Conservation (phyloP, 495 filamentous ascomycete species). For the Chaetomium fimeti region DNA sequence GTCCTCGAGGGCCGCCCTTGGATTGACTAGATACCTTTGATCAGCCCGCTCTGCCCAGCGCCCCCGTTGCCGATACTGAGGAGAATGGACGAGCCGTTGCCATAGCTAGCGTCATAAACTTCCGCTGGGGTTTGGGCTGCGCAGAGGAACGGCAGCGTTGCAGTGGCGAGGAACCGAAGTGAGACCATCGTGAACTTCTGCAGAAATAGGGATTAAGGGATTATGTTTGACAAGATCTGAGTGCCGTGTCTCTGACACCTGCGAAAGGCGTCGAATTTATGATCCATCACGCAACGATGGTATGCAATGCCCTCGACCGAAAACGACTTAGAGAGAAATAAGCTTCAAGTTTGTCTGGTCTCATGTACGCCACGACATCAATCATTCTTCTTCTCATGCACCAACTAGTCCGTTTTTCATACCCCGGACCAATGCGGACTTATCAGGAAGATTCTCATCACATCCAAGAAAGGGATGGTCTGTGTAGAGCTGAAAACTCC, state of each 20-base stretch:
- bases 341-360: too few species aligned
- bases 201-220: neutral
- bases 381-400: neutral
- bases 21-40: neutral
- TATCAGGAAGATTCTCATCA: neutral
- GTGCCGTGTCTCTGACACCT: neutral
- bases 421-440: neutral
- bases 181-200: neutral
- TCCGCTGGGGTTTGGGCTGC: neutral
- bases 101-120: constrained; percentile 9
- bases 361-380: neutral
- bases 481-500: neutral
- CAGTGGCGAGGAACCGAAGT: neutral
- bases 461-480: neutral
- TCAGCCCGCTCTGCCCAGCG: constrained; percentile 9
- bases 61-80: constrained; percentile 12
- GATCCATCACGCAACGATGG: neutral
- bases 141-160: neutral
- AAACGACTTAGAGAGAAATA: neutral
- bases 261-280: neutral
- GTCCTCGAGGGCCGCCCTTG: neutral
- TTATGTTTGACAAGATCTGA: neutral
- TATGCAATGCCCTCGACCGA: neutral
- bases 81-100: neutral
- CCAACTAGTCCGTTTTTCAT: neutral